These are phyloP conservation scores for Neonectria sp. DNA, from an alignment of 2,329 filamentous ascomycete species.

Conservation along the genomic window DNA sequence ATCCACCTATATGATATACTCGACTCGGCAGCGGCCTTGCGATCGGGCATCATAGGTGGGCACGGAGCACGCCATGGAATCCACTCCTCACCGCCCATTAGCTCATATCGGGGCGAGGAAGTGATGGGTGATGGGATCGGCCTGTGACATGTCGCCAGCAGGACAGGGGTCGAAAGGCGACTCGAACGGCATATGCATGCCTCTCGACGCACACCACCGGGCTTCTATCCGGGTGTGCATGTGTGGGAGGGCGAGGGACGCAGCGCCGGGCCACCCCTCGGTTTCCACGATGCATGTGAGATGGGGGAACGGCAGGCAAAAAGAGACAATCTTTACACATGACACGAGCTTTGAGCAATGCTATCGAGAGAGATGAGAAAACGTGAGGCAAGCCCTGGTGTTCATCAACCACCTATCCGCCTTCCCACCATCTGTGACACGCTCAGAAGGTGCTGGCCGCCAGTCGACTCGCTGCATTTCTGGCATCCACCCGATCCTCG, in stretches of 20 bases:
- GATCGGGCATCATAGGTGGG: background rate
- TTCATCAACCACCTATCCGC: slow-evolving; percentile 36
- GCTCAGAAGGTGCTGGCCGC: slow-evolving; percentile 91
- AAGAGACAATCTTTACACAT: slow-evolving; percentile 39
- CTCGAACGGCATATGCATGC: slow-evolving; percentile 29
- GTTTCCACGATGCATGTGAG: slow-evolving; percentile 21
- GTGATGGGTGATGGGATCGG: slow-evolving; percentile 32
- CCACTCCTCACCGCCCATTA: slow-evolving; percentile 33
- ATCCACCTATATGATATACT: slow-evolving; percentile 3
- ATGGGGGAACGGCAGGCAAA: slow-evolving; percentile 17
- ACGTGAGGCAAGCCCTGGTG: slow-evolving; percentile 35
- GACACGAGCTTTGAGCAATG: slow-evolving; percentile 44
- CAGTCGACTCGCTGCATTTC: slow-evolving; percentile 94
- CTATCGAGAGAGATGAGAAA: slow-evolving; percentile 41
- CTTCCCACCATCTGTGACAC: slow-evolving; percentile 33
- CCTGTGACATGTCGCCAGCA: slow-evolving; percentile 24
- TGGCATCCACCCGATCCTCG: slow-evolving; percentile 93
- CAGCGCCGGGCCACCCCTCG: slow-evolving; percentile 2
- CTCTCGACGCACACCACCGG: slow-evolving; percentile 34
- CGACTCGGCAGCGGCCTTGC: slow-evolving; percentile 10
- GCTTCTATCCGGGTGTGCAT: slow-evolving; percentile 29
- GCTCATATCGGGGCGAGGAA: slow-evolving; percentile 27
- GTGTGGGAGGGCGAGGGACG: slow-evolving; percentile 12
- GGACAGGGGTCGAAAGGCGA: slow-evolving; percentile 17
- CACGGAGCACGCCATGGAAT: slow-evolving; percentile 25